Base-by-base conservation (phyloP, 306 rosid genomes). In the Sechiopsis laciniata region DNA sequence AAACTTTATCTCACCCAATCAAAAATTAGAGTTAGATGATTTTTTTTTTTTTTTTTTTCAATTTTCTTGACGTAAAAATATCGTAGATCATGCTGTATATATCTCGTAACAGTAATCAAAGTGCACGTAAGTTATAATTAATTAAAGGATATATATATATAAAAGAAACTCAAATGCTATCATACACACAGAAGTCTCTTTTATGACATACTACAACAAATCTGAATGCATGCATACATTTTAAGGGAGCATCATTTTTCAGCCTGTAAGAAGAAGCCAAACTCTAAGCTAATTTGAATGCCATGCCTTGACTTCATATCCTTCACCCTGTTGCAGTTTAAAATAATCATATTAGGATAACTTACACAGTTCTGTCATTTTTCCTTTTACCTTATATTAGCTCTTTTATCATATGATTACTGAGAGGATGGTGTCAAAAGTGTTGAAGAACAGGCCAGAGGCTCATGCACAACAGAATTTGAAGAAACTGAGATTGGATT, bases 401-500 rank as follows among this genome's bases (percentile, higher is more conserved):
- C 46, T 40, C 46, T 40, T 40, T 40, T 40, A 1, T 40, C 46
- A 40, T 40, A 40, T 40, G 8, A 15, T 81, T 71, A 76, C 77
- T 78, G 52, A 52, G 87, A 55, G 21, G 87, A 13, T 71, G 92
- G 88, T 81, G 85, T 89, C 85, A 86, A 73, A 55, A 91, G 81
- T 19, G 92, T 72, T 19, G 98, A 88, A 60, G 97, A 71, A 29
- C 96, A 69, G 57, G 88, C 87, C 12, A 88, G 77, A 52, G 97
- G 96, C 82, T 95, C 96, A 56, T 91, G 99, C 76, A 95, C 92
- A 9, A 95, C 99, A 2, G 96, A 87, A 78, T 86, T 86, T 53
- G 99, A 83, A 75, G 91, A 87, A 75, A 91, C 82, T 14, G 85
- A 72, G 76, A 95, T 86, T 10, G 92, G 90, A 79, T 53, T 85